phyloP scores from a whole-genome alignment of 2,329 filamentous ascomycete species.

The Colletotrichum agaves region DNA sequence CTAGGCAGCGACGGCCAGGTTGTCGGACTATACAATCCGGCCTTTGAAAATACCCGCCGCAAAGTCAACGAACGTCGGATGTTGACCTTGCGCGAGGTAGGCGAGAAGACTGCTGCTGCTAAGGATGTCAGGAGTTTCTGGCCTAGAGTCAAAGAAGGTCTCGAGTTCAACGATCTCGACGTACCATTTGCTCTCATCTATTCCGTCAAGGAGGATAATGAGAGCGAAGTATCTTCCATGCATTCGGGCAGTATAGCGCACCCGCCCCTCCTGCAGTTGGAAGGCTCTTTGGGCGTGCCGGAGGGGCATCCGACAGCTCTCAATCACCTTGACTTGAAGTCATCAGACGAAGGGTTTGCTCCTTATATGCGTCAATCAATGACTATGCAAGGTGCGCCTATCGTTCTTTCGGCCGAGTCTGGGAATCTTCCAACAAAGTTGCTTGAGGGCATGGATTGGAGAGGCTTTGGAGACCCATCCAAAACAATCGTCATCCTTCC shows the following conservation, averaged over 20 bases:
- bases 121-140: slow-evolving; percentile 79
- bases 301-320: slow-evolving; percentile 70
- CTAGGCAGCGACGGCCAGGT: slow-evolving; percentile 79
- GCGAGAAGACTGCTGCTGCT: slow-evolving; percentile 78
- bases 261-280: slow-evolving; percentile 73
- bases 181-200: slow-evolving; percentile 83
- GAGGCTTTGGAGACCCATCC: slow-evolving; percentile 78
- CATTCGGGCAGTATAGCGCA: slow-evolving; percentile 73
- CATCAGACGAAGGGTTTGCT: slow-evolving; percentile 78
- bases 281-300: slow-evolving; percentile 77
- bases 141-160: slow-evolving; percentile 73
- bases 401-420: slow-evolving; percentile 74
- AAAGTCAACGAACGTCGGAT: slow-evolving; percentile 84
- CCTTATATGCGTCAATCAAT: slow-evolving; percentile 82
- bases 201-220: slow-evolving; percentile 75
- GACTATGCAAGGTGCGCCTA: slow-evolving; percentile 69
- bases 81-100: slow-evolving; percentile 81
- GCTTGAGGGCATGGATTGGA: slow-evolving; percentile 74
- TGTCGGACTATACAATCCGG: slow-evolving; percentile 81
- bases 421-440: slow-evolving; percentile 73
- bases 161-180: slow-evolving; percentile 80
- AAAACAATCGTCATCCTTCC: slow-evolving; percentile 80
- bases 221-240: slow-evolving; percentile 78
- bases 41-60: slow-evolving; percentile 82
- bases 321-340: slow-evolving; percentile 73